Base-by-base conservation (phyloP, 2,329 filamentous ascomycete species). In the Sarocladium kiliense region DNA sequence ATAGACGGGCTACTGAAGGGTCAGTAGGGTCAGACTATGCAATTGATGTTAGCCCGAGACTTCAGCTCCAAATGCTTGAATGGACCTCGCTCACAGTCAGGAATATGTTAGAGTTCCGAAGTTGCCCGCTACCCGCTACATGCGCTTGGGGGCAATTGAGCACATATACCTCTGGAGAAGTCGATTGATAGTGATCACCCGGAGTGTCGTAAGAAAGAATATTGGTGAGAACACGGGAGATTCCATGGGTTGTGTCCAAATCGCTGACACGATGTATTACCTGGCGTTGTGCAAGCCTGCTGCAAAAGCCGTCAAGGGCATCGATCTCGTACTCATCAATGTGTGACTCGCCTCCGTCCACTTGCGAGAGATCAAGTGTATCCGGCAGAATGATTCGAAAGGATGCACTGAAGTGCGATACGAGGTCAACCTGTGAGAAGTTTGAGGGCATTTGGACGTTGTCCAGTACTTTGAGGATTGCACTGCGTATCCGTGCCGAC, bases 211-310 rank as follows among this genome's bases (percentile, higher is more conserved):
- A 63, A 3, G 67, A 54, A 11, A 66, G 59, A 45, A 74, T 70
- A 25, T 64, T 68, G 54, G 61, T 64, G 18, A 66, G 66, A 6
- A 72, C 65, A 54, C 68, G 65, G 12, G 70, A 68, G 37, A 74
- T 64, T 25, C 61, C 67, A 57, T 68, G 65, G 56, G 68, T 66
- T 58, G 69, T 59, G 39, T 72, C 70, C 47, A 66, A 60, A 59
- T 74, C 72, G 55, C 71, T 74, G n/a, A 71, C 62, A n/a, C 71
- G 66, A 53, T 70, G 65, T 30, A 72, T 59, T 2, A 69, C 56
- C 56, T 71, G 69, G 14, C 71, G 64, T 26, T 71, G 64, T 26
- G 54, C 62, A 6, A 74, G 63, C 42, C 62, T 68, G 14, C 61
- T 55, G 45, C 66, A 68, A 27, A 74, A 62, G 5, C 61, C 57